Evolutionary conservation across 1,284 basidiomycete species (phyloP), one percentile per base, ranked within the genome.

Genomic region (Moesziomyces parantarcticus): DNA sequence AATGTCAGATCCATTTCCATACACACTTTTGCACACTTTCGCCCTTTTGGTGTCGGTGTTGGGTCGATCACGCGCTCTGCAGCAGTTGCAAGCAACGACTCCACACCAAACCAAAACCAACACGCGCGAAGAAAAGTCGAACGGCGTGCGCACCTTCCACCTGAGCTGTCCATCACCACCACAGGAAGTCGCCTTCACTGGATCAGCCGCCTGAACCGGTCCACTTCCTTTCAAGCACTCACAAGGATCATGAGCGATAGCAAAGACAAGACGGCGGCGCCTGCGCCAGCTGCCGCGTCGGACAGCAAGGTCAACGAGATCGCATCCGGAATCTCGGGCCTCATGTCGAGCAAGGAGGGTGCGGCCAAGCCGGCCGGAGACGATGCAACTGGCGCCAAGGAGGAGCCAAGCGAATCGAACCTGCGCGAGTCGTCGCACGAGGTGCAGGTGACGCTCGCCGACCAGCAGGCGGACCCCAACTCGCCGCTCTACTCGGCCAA

Each of bases 381-480:
- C 16, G 23, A n/a, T 25, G 41, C 53, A 42, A n/a, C 50, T 11
- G 50, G 48, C 13, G 51, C 14, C 46, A 57, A 58, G 40, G 58
- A 61, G 5, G 62, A 60, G 2, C 23, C 23, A 1, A 42, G 22
- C 42, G 72, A 59, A n/a, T 65, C 73, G 21, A 69, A 71, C 46
- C 66, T 80, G 21, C 65, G 56, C 47, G 76, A 79, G 61, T 76
- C 80, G 3, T 69, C 66, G 32, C 78, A 82, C 64, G 77, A 82
- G 41, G 80, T 82, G n/a, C 79, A 98, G 92, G 94, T 99, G 72
- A 99, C 95, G 32, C 88, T 99, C 59, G 95, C 95, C 51, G 96
- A 99, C 85, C 93, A 97, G 84, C 97, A 99, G 86, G 91, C 89
- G 32, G 94, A 99, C 84, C 93, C 94, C 50, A 92, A 97, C 85